Percentiles rank a stretch among this genome's conserved stretches.
These are phyloP conservation scores for Fusarium sublunatum DNA, from an alignment of 2,329 filamentous ascomycete species.

Conservation along the genomic window DNA sequence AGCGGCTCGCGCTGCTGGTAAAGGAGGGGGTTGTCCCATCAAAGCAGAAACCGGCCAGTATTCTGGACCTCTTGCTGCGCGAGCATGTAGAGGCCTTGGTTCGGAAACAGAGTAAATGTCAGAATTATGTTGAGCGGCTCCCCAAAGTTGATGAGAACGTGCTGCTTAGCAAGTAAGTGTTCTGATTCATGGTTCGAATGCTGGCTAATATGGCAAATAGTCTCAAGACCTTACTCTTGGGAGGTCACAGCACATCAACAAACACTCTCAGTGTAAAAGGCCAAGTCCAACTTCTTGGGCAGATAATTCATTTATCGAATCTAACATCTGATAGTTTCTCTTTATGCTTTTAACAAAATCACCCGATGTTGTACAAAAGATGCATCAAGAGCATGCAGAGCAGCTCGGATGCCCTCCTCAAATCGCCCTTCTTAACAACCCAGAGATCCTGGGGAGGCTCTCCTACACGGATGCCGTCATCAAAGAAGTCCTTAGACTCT, in stretches of 20 bases:
- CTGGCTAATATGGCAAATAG: not conserved
- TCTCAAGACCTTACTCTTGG: constrained; percentile 12
- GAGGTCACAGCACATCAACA: constrained; percentile 29
- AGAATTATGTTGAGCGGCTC: fast-evolving
- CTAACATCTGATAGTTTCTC: not conserved
- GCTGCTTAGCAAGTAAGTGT: constrained; percentile 6
- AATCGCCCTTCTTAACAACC: not conserved
- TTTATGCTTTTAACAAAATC: constrained; percentile 23
- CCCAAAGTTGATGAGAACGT: not conserved
- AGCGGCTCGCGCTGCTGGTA: not conserved
- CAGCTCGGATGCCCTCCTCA: constrained; percentile 1
- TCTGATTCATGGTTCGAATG: fast-evolving
- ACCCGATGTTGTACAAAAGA: constrained; percentile 4
- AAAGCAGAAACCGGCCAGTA: constrained; percentile 14
- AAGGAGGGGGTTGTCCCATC: constrained; percentile 5
- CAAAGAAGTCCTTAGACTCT: constrained; percentile 22
- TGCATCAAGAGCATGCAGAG: constrained; percentile 19
- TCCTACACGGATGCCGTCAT: constrained; percentile 25
- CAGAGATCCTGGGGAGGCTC: constrained; percentile 9
- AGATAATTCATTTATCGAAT: not conserved
- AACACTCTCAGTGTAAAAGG: constrained; percentile 15
- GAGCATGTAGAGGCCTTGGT: constrained; percentile 1
- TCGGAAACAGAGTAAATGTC: not conserved
- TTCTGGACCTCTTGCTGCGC: constrained; percentile 27
- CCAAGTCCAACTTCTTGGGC: too few species aligned